Conservation (phyloP, 2,329 filamentous ascomycete genomes). For the Chaetomium olivaceum region DNA sequence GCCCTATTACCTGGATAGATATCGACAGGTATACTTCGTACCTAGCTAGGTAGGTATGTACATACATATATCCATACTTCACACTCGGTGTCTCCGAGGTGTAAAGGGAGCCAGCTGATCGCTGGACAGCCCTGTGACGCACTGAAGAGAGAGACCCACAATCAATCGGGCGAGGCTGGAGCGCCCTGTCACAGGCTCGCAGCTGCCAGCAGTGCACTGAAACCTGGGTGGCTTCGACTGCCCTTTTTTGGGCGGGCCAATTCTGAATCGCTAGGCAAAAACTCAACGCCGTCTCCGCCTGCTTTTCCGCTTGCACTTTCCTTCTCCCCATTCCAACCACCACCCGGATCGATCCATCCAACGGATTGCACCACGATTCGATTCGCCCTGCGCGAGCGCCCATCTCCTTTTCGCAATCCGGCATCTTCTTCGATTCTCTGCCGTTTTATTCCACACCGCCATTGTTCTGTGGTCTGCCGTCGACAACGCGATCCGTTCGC, state of each 20-base stretch:
- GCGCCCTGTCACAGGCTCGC: constrained; percentile 9
- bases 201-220: constrained; percentile 22
- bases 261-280: constrained; percentile 34
- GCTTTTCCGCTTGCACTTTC: constrained; percentile 26
- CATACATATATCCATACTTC: too few relatives aligned
- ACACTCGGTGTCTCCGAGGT: not conserved
- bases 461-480: constrained; percentile 28
- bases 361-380: constrained; percentile 33
- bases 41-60: too few relatives aligned
- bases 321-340: constrained; percentile 27
- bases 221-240: constrained; percentile 28
- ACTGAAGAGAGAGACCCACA: constrained; percentile 12
- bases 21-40: too few relatives aligned
- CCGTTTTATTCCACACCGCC: constrained; percentile 14
- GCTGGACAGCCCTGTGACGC: constrained; percentile 2
- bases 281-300: constrained; percentile 32
- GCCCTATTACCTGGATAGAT: too few relatives aligned
- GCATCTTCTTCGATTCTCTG: constrained; percentile 8
- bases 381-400: constrained; percentile 29
- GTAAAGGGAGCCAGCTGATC: not conserved
- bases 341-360: constrained; percentile 32
- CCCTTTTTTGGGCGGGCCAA: constrained; percentile 30
- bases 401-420: constrained; percentile 24
- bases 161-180: constrained; percentile 20
- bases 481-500: constrained; percentile 36